A percentile compares a stretch with the other conserved stretches of the same genome.
Conservation (phyloP, 257 asterid species). For the Ophiorrhiza pumila region DNA sequence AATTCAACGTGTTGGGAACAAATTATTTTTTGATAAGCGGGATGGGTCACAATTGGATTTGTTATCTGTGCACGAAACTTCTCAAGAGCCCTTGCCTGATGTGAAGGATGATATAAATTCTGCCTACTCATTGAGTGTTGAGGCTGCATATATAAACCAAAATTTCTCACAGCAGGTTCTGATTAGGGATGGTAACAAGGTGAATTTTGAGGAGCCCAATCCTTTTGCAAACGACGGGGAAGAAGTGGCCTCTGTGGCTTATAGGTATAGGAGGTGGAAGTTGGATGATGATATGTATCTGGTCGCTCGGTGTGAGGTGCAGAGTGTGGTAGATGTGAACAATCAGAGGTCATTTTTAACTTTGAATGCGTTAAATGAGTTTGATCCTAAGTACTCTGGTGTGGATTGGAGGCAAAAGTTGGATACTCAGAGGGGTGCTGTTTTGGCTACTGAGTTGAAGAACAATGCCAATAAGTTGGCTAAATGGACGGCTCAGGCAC, state of each 20-base stretch:
- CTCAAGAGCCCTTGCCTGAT: slow-evolving; percentile 96
- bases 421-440: slow-evolving; percentile 98
- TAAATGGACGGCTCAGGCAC: slow-evolving; percentile 92
- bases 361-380: slow-evolving; percentile 82
- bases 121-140: slow-evolving; percentile 73
- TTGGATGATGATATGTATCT: slow-evolving; percentile 71
- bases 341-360: slow-evolving; percentile 83
- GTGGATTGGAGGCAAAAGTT: slow-evolving; percentile 98
- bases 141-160: slow-evolving; percentile 93
- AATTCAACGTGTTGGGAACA: slow-evolving; percentile 88
- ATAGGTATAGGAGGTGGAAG: slow-evolving; percentile 98
- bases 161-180: slow-evolving; percentile 93
- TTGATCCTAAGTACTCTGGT: slow-evolving; percentile 91
- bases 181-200: slow-evolving; percentile 80
- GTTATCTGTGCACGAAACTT: slow-evolving; percentile 87
- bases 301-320: slow-evolving; percentile 91
- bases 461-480: slow-evolving; percentile 93
- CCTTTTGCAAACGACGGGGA: slow-evolving; percentile 94
- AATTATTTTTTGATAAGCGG: slow-evolving; percentile 84
- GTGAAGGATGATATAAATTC: slow-evolving; percentile 90
- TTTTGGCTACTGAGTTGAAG: slow-evolving; percentile 91
- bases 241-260: slow-evolving; percentile 90
- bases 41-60: slow-evolving; percentile 94
- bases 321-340: slow-evolving; percentile 74
- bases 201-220: slow-evolving; percentile 81